phyloP scores from a whole-genome alignment of 768 basidiomycete species.

The Kondoa malvinella region DNA sequence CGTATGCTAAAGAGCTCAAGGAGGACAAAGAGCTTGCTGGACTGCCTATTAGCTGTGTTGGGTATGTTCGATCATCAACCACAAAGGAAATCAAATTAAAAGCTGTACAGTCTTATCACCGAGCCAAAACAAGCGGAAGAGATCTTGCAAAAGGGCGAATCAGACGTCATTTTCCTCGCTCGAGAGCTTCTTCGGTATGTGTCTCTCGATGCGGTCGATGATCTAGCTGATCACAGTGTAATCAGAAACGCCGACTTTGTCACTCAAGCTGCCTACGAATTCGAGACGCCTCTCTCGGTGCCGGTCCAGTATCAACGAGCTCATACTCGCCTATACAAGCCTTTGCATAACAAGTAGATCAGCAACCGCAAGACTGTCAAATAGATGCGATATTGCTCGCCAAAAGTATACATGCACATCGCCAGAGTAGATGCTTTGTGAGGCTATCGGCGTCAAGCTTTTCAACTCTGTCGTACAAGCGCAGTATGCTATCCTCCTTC shows the following conservation, averaged over 20 bases:
- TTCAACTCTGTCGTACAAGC: too few relatives aligned
- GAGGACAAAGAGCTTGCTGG: constrained; percentile 38
- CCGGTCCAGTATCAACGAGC: constrained; percentile 18
- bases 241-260: constrained; percentile 13
- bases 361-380: too few relatives aligned
- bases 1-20: constrained; percentile 51
- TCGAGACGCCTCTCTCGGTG: constrained; percentile 14
- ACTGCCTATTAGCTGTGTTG: not conserved
- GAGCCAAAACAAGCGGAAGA: constrained; percentile 37
- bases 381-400: too few relatives aligned
- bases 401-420: too few relatives aligned
- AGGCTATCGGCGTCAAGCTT: too few relatives aligned
- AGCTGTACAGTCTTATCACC: constrained; percentile 55
- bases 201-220: not conserved
- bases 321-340: constrained; percentile 16
- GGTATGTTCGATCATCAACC: constrained; percentile 31
- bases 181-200: constrained; percentile 16
- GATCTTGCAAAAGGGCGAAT: constrained; percentile 40
- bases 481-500: too few relatives aligned
- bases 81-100: constrained; percentile 16
- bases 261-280: constrained; percentile 11
- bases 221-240: not conserved
- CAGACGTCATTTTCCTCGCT: constrained; percentile 42
- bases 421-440: too few relatives aligned
- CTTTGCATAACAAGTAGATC: not conserved